phyloP scores from a whole-genome alignment of 1,284 basidiomycete genomes.

The Cutaneotrichosporon daszewskae region DNA sequence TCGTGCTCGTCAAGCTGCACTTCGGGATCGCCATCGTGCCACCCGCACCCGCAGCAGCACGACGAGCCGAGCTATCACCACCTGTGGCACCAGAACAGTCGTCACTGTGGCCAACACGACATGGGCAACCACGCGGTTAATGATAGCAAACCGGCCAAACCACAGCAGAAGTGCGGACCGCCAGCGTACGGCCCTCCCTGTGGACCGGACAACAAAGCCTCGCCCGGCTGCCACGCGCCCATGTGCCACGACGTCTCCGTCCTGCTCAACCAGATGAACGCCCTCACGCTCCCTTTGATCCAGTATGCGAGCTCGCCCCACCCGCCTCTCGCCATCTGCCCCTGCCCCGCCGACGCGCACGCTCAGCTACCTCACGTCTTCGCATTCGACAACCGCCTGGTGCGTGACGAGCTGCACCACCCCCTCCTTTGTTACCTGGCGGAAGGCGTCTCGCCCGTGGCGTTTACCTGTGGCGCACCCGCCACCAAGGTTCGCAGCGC shows the following conservation, averaged over 20 bases:
- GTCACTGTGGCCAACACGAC: no score
- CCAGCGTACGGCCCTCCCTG: no score
- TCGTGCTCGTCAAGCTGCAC: no score
- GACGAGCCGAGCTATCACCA: no score
- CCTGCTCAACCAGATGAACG: conserved; percentile 12
- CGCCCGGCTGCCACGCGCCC: no score
- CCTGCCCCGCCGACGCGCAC: conserved; percentile 6
- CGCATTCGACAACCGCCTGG: conserved; percentile 10
- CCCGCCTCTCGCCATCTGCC: conserved; percentile 6
- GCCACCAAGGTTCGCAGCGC: conserved; percentile 7
- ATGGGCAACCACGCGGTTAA: no score
- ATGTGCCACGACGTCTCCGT: conserved; percentile 17
- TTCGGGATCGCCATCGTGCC: no score
- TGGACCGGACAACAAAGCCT: no score
- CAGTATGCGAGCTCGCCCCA: conserved; percentile 8
- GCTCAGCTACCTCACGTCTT: conserved; percentile 7
- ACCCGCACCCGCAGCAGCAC: no score
- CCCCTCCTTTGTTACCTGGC: conserved; percentile 16
- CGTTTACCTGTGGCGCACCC: conserved; percentile 7
- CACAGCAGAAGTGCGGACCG: no score
- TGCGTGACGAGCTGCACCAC: conserved; percentile 17
- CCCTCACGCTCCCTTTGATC: conserved; percentile 7
- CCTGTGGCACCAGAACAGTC: no score
- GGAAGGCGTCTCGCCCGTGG: conserved; percentile 9
- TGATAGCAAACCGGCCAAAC: no score